A percentile compares a stretch with the other conserved stretches of the same genome.
These are phyloP conservation scores for Rhodotorula sp. DNA, from an alignment of 1,284 basidiomycete species.

Conservation along the genomic window DNA sequence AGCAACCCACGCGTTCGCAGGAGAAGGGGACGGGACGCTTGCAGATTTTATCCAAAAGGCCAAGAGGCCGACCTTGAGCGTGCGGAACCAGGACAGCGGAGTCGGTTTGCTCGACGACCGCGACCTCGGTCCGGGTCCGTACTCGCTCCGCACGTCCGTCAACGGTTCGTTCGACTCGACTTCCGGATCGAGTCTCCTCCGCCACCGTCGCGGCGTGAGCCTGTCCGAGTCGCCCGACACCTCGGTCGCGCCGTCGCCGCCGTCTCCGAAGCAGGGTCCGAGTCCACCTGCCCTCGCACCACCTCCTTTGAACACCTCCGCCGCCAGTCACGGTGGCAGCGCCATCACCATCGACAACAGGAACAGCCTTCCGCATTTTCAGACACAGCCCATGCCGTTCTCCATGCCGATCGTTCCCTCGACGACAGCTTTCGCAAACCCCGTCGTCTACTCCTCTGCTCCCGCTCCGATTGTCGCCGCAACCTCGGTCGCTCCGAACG, in stretches of 20 bases:
- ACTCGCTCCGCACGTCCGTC: conserved; percentile 13
- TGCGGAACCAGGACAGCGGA: conserved; percentile 5
- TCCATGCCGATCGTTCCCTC: conserved; percentile 4
- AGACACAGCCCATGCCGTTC: conserved; percentile 22
- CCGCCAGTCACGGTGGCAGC: not conserved
- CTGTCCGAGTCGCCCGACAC: conserved; percentile 20
- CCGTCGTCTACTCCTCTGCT: not conserved
- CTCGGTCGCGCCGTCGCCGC: conserved; percentile 17
- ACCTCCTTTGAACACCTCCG: not conserved
- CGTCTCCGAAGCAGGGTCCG: conserved; percentile 1
- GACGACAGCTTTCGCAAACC: not conserved
- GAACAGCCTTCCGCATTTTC: conserved; percentile 20
- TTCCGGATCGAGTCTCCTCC: conserved; percentile 1
- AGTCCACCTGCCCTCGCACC: not conserved
- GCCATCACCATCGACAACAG: too few relatives aligned
- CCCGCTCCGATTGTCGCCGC: conserved; percentile 9
- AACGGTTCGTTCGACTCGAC: conserved; percentile 29
- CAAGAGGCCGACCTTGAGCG: conserved; percentile 25
- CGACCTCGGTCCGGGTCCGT: not conserved
- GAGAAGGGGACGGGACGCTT: conserved; percentile 1
- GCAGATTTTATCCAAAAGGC: conserved; percentile 19
- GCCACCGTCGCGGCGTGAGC: not conserved
- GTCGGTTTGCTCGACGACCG: conserved; percentile 7
- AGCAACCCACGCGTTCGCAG: not conserved
- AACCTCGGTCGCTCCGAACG: not conserved